A percentile compares a stretch with the other conserved stretches of the same genome.
Evolutionary conservation across 495 filamentous ascomycete species (phyloP).

Genomic region (Penicillium malachiteum): DNA sequence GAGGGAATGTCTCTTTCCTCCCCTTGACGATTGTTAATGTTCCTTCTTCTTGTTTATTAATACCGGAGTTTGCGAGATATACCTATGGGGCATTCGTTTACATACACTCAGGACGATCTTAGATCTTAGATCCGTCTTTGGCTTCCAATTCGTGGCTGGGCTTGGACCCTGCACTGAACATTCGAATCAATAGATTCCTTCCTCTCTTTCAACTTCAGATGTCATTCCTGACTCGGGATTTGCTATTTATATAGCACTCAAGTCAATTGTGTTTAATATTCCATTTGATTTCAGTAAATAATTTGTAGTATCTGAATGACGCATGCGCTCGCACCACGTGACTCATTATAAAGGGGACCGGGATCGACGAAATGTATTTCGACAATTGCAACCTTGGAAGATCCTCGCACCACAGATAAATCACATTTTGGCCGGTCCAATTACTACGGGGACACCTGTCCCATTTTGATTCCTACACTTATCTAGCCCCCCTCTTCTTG

Average conservation of each 20-base stretch:
- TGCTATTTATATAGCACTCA: too few relatives aligned
- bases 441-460: neutral
- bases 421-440: neutral
- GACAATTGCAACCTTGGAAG: too few relatives aligned
- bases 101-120: neutral
- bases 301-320: too few relatives aligned
- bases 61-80: constrained; percentile 8
- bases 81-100: constrained; percentile 5
- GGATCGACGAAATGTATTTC: neutral
- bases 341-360: too few relatives aligned
- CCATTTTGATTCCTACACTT: neutral
- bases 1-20: neutral
- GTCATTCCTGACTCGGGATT: too few relatives aligned
- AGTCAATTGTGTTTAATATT: too few relatives aligned
- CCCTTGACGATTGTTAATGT: neutral
- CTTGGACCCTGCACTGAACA: neutral
- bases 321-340: too few relatives aligned
- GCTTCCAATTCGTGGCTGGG: constrained; percentile 2
- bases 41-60: neutral
- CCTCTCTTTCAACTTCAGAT: too few relatives aligned
- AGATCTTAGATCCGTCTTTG: neutral
- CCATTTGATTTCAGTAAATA: too few relatives aligned
- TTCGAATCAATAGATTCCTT: neutral
- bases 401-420: neutral
- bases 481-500: neutral